Evolutionary conservation across 1,284 basidiomycete genomes (phyloP), one percentile per base, ranked within the genome.

Genomic region (Puccinia triticina): DNA sequence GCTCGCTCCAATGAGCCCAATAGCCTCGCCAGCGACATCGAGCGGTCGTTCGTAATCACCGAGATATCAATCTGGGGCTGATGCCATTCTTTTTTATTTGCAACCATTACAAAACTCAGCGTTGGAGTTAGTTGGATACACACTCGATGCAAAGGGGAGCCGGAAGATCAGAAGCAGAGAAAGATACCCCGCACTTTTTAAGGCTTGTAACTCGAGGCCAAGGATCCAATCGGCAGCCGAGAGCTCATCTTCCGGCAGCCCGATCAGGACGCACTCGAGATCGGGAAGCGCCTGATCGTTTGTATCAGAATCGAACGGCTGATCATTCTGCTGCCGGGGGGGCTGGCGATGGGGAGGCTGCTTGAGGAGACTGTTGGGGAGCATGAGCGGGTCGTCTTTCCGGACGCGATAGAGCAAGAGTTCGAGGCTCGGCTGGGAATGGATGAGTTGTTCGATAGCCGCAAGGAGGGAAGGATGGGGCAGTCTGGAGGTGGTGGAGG

Each of bases 21-120:
- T 0, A 94, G 88, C 10, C 93, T 91, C 18, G 84, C 84, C 1
- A 94, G 89, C 0, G 93, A 94, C n/a, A 87, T 86, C 10, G 93
- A 91, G 72, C 93, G 89, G 85, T 92, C 89, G 83, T 93, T 91
- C 0, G 93, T 94, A 77, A 94, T 92, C 59, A 94, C 89, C 64
- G 89, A 90, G 59, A 94, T 87, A 50, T 92, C 91, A 37, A 94
- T 87, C 50, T 87, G 88, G 2, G 93, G 92, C 0, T 87, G 85
- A 84, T 93, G 89, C 92, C 93, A 94, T 85, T 91, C 93, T 94
- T 55, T 32, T 53, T 46, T 75, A 43, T 21, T 40, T 23, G 4
- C 40, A 71, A 34, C 18, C 10, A 59, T 26, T 40, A 29, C 67
- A 71, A 34, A 26, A n/a, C n/a, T n/a, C n/a, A n/a, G n/a, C n/a